Percentiles rank a stretch among this genome's conserved stretches.
These are phyloP conservation scores for Zasmidium angulare DNA, from an alignment of 2,329 filamentous ascomycete species.

Conservation along the genomic window DNA sequence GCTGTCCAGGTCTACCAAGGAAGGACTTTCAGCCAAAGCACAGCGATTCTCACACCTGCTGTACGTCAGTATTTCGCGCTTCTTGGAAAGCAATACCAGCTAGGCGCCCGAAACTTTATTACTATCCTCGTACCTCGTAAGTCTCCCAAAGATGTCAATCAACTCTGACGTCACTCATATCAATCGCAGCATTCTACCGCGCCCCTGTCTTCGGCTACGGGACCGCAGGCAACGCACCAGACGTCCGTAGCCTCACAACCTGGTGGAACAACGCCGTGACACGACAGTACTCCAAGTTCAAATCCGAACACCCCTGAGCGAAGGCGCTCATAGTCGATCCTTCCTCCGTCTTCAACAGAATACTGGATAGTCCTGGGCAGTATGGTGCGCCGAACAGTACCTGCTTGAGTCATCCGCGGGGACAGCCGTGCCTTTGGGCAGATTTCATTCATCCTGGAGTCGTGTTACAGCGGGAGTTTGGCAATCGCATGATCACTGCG, in stretches of 20 bases:
- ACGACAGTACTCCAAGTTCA: not conserved
- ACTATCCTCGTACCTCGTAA: not conserved
- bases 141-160: not conserved
- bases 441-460: conserved; percentile 15
- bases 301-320: not conserved
- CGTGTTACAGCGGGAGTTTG: conserved; percentile 7
- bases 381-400: conserved; percentile 17
- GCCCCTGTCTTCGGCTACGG: conserved; percentile 1
- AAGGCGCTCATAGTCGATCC: conserved; percentile 2
- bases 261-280: conserved; percentile 5
- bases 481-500: not conserved
- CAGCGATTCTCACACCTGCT: not conserved
- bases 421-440: conserved; percentile 14
- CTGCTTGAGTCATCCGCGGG: conserved; percentile 8
- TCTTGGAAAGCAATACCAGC: not conserved
- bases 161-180: not conserved
- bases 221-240: not conserved
- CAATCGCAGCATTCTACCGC: conserved; percentile 1
- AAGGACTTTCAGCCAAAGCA: not conserved
- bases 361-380: conserved; percentile 5
- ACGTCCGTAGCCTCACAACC: not conserved
- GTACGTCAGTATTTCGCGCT: conserved; percentile 2
- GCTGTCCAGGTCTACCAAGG: conserved; percentile 3
- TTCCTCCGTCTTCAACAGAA: not conserved
- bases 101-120: conserved; percentile 9